These are phyloP conservation scores for Elaeis guineensis DNA, from an alignment of 176 grass and related monocot genomes.

Conservation along the genomic window DNA sequence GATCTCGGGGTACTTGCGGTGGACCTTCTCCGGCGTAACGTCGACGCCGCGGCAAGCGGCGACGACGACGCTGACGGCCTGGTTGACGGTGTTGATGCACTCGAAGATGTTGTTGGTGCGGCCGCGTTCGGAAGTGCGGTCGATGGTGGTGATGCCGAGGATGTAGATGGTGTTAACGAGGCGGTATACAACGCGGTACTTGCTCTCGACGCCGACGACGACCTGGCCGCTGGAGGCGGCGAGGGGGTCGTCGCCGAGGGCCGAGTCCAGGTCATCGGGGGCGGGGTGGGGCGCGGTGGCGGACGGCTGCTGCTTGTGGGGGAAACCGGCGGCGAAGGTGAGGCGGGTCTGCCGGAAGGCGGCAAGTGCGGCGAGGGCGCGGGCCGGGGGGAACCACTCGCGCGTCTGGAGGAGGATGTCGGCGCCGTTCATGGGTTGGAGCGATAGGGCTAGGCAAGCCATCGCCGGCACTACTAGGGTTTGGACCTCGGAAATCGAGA, in stretches of 20 bases:
- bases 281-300: slow-evolving; percentile 24
- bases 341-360: slow-evolving; percentile 89
- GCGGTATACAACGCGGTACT: slow-evolving; percentile 93
- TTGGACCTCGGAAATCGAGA: too few species aligned
- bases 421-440: slow-evolving; percentile 84
- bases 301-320: not conserved
- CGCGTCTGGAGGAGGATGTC: slow-evolving; percentile 94
- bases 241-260: slow-evolving; percentile 86
- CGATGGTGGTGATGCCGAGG: slow-evolving; percentile 79
- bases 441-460: slow-evolving; percentile 93
- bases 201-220: slow-evolving; percentile 88
- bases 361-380: slow-evolving; percentile 90
- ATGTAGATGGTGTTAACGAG: slow-evolving; percentile 97
- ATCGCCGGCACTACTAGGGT: slow-evolving; percentile 20
- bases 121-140: slow-evolving; percentile 46
- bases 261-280: slow-evolving; percentile 46
- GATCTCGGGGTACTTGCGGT: slow-evolving; percentile 94
- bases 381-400: slow-evolving; percentile 93
- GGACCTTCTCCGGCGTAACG: slow-evolving; percentile 85
- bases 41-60: slow-evolving; percentile 88
- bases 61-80: slow-evolving; percentile 79
- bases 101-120: slow-evolving; percentile 71
- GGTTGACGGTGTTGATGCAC: slow-evolving; percentile 96
- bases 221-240: slow-evolving; percentile 78
- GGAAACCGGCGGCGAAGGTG: slow-evolving; percentile 14